phyloP scores from a whole-genome alignment of 2,329 filamentous ascomycete species.

The Trichoderma asperellum region DNA sequence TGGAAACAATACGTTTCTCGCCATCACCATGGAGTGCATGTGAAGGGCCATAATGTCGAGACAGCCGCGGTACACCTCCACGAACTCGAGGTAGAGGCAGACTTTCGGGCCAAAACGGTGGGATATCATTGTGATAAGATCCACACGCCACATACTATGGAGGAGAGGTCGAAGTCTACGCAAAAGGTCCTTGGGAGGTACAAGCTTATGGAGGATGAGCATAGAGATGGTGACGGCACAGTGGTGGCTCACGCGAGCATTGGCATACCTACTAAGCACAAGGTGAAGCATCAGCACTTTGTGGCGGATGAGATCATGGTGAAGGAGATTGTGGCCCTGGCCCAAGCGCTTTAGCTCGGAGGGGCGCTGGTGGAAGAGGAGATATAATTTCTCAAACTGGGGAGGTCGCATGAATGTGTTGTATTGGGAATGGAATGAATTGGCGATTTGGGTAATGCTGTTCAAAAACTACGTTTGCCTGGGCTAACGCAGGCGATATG shows the following conservation, averaged over 20 bases:
- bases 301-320: background rate
- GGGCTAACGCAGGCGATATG: too few species aligned
- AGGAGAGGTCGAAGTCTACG: background rate
- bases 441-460: background rate
- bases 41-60: background rate
- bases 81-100: background rate
- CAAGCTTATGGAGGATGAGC: background rate
- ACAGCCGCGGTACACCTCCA: background rate
- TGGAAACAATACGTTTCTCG: background rate
- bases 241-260: background rate
- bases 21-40: background rate
- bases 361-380: background rate
- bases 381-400: background rate
- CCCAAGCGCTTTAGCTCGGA: background rate
- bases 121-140: background rate
- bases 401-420: background rate
- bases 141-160: background rate
- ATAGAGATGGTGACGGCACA: background rate
- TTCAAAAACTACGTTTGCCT: background rate
- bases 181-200: background rate
- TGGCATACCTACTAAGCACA: background rate
- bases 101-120: background rate
- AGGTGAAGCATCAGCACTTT: background rate
- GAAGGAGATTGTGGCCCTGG: background rate
- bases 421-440: background rate